phyloP scores from a whole-genome alignment of 495 filamentous ascomycete genomes.

The Hyaloscypha variabilis region DNA sequence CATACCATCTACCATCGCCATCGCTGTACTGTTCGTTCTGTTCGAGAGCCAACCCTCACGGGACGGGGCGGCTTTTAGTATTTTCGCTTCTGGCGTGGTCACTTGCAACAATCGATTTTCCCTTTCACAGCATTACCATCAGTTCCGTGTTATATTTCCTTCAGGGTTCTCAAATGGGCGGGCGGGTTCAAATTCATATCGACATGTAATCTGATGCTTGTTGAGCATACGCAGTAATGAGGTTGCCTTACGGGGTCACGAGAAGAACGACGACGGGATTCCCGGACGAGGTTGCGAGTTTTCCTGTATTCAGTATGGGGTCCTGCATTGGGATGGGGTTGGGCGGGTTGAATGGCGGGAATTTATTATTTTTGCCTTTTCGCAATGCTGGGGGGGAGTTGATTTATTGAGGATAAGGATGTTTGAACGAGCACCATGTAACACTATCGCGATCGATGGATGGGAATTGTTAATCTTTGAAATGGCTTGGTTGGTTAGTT shows the following conservation, averaged over 20 bases:
- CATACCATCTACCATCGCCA: conserved; percentile 2
- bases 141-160: conserved; percentile 11
- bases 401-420: background rate
- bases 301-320: conserved; percentile 9
- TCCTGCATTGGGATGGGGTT: conserved; percentile 24
- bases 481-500: conserved; percentile 1
- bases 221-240: conserved; percentile 27
- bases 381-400: too few species aligned
- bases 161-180: background rate
- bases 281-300: too few species aligned
- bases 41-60: conserved; percentile 22
- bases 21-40: background rate
- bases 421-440: conserved; percentile 20
- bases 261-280: conserved; percentile 12
- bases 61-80: conserved; percentile 15
- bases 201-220: conserved; percentile 20
- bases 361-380: too few species aligned
- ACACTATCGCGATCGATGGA: conserved; percentile 13
- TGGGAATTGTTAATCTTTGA: conserved; percentile 23
- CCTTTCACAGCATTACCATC: background rate
- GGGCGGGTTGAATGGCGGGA: too few species aligned
- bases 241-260: conserved; percentile 25
- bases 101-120: background rate
- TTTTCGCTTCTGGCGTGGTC: background rate
- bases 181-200: too few species aligned